Conservation (phyloP, 2,329 filamentous ascomycete genomes). For the Pseudocercospora crystallina region DNA sequence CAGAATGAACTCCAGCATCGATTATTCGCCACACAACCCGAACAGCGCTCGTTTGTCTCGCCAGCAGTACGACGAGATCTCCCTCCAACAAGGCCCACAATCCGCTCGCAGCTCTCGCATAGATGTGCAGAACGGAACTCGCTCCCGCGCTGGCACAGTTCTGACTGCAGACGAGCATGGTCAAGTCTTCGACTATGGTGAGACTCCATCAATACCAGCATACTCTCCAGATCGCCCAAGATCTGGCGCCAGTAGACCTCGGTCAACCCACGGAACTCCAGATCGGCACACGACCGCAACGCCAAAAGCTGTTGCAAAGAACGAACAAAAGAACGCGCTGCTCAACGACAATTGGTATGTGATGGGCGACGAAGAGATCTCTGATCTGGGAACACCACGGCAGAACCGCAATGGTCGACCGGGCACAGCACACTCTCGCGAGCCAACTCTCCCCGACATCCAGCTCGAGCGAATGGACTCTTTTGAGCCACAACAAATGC, state of each 20-base stretch:
- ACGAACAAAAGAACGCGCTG: conserved; percentile 37
- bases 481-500: conserved; percentile 21
- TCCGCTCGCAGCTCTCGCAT: conserved; percentile 39
- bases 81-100: conserved; percentile 31
- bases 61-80: conserved; percentile 45
- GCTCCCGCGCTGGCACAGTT: conserved; percentile 22
- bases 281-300: conserved; percentile 20
- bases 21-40: conserved; percentile 54
- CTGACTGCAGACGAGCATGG: conserved; percentile 16
- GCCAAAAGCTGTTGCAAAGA: conserved; percentile 19
- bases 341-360: conserved; percentile 52
- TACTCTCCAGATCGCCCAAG: not conserved
- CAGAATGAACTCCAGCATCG: conserved; percentile 62
- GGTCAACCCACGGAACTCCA: conserved; percentile 11
- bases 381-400: conserved; percentile 28
- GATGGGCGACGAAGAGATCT: conserved; percentile 29
- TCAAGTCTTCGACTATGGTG: conserved; percentile 16
- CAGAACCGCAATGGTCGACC: conserved; percentile 13
- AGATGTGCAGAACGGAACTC: conserved; percentile 28
- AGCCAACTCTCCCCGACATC: conserved; percentile 21
- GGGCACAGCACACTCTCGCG: conserved; percentile 2
- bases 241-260: conserved; percentile 1
- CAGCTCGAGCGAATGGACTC: conserved; percentile 27
- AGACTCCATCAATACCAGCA: conserved; percentile 17
- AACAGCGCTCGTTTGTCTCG: conserved; percentile 56